A percentile compares a stretch with the other conserved stretches of the same genome.
Evolutionary conservation across 257 asterid species (phyloP).

Genomic region (Nicotiana attenuata): DNA sequence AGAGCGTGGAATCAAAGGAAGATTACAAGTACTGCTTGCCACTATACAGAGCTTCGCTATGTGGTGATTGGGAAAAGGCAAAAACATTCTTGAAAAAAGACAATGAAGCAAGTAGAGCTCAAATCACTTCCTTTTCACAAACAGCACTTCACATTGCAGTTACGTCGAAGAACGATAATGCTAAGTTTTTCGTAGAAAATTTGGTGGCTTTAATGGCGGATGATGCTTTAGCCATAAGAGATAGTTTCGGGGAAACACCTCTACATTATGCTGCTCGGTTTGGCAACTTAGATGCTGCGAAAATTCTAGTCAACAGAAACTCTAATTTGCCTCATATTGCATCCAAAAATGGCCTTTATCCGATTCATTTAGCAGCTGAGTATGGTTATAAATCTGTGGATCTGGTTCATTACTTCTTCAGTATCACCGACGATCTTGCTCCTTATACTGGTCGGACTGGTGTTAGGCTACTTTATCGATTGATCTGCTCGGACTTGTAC

Average conservation of each 20-base stretch:
- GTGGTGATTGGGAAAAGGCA: not conserved
- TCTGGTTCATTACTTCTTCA: constrained; percentile 22
- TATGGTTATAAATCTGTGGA: constrained; percentile 28
- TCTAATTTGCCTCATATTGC: constrained; percentile 25
- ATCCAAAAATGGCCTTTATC: constrained; percentile 20
- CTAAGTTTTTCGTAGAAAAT: constrained; percentile 8
- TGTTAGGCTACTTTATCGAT: constrained; percentile 16
- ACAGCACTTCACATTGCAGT: constrained; percentile 9
- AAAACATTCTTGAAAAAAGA: not conserved
- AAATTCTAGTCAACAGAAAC: constrained; percentile 19
- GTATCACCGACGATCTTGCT: constrained; percentile 25
- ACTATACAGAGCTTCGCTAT: not conserved
- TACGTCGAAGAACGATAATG: not conserved
- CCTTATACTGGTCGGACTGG: constrained; percentile 27
- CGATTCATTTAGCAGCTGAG: constrained; percentile 38
- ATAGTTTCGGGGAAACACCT: constrained; percentile 29
- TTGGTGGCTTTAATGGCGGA: constrained; percentile 20
- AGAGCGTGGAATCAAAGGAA: not conserved
- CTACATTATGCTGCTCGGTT: constrained; percentile 27
- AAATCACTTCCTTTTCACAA: not conserved
- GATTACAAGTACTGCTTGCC: not conserved
- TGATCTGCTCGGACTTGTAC: constrained; percentile 30
- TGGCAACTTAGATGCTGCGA: constrained; percentile 27
- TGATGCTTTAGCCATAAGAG: constrained; percentile 15
- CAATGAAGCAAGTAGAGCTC: not conserved